Evolutionary conservation across 768 basidiomycete genomes (phyloP).

Genomic region (Boletus sp.): DNA sequence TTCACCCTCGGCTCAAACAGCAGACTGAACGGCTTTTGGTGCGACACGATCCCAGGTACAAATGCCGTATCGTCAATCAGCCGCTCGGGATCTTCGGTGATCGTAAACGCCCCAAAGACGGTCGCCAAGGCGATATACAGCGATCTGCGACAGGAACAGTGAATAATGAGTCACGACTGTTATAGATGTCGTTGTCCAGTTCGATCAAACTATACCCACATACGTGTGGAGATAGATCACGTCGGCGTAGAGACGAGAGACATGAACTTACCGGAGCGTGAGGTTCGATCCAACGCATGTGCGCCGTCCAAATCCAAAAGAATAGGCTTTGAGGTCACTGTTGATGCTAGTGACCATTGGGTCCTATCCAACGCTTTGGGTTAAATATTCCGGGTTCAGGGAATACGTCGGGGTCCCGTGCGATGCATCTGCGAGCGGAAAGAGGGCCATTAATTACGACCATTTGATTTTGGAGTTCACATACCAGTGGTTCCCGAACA

Average conservation of each 20-base stretch:
- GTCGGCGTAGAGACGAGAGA: not conserved
- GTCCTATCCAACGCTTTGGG: conserved; percentile 52
- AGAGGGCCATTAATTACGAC: not conserved
- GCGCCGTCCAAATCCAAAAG: conserved; percentile 54
- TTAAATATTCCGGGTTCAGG: conserved; percentile 47
- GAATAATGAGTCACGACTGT: not conserved
- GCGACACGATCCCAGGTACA: conserved; percentile 60
- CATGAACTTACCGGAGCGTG: conserved; percentile 19
- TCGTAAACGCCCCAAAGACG: conserved; percentile 60
- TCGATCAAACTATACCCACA: not conserved
- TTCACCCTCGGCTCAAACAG: conserved; percentile 49
- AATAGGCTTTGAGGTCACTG: conserved; percentile 48
- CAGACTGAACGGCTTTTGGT: conserved; percentile 59
- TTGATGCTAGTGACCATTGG: conserved; percentile 45
- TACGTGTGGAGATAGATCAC: not conserved
- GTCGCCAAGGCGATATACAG: conserved; percentile 63
- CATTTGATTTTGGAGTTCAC: not conserved
- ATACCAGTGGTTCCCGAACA: conserved; percentile 35
- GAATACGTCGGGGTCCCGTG: conserved; percentile 26
- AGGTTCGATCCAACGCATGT: conserved; percentile 26
- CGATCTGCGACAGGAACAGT: conserved; percentile 37
- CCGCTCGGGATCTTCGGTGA: conserved; percentile 44
- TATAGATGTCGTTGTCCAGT: not conserved
- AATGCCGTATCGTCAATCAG: conserved; percentile 65
- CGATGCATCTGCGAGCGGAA: conserved; percentile 16